Base-by-base conservation (phyloP, 805 yeast species). In the Metahyphopichia silvanorum region DNA sequence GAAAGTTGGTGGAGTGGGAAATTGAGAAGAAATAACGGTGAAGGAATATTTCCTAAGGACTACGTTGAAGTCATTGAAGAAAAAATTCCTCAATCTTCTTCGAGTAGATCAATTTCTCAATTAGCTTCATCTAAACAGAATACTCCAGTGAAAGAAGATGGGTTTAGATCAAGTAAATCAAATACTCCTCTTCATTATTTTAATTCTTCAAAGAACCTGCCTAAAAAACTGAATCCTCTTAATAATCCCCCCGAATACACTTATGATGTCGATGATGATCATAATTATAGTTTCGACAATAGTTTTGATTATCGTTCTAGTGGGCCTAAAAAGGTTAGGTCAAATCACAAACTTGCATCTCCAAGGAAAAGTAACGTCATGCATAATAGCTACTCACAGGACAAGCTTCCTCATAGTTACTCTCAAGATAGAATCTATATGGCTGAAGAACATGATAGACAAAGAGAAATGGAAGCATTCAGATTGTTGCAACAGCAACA, bases 1-100 rank as follows among this genome's bases (percentile, higher is more conserved):
- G 96, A 95, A 13, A 80, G 80, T 48, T 87, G 95, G 94, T 88
- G 91, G 83, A 85, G 78, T 47, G 98, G 98, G 2, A 68, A 72
- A 39, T 71, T 91, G 35, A 63, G 79, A 43, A 71, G 98, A 51
- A 88, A 86, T 59, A 85, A 79, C 40, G 77, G 86, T 45, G 76
- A 78, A 23, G 98, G 98, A 0, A 69, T 77, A 29, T 93, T 93
- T 50, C 98, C 98, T 1, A 72, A 82, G 24, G 91, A 89, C 48
- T 89, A 82, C 52, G 97, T 88, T 5, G 79, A 76, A 37, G 50
- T 78, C 13, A 46, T 80, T 30, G 73, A 71, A 45, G 50, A 45
- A n/a, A 28, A 24, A 16, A 12, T 8, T 6, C 21, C 48, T 10
- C 34, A 37, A n/a, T 40, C 39, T 12, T 49, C 55, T 3, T 27